Percentiles rank a stretch among this genome's conserved stretches.
Evolutionary conservation across 495 filamentous ascomycete species (phyloP).

Genomic region (Penicillium riverlandense): DNA sequence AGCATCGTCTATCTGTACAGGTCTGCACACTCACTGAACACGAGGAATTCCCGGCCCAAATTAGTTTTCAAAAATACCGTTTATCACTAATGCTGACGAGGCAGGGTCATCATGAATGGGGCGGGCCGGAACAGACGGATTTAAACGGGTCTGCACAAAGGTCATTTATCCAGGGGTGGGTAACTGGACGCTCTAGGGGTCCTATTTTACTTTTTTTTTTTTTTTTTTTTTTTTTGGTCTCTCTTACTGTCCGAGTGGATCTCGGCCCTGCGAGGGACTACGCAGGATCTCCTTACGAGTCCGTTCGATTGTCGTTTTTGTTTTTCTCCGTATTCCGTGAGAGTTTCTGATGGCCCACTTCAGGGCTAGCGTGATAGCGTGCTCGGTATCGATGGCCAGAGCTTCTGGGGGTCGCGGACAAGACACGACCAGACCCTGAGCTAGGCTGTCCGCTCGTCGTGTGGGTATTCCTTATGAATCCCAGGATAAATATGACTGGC

Average conservation of each 20-base stretch:
- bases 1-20: background rate
- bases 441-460: constrained; percentile 14
- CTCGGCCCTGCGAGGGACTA: background rate
- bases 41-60: too few species aligned
- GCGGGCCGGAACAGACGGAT: constrained; percentile 21
- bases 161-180: constrained; percentile 9
- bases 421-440: constrained; percentile 14
- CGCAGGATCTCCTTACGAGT: too few species aligned
- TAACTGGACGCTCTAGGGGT: constrained; percentile 6
- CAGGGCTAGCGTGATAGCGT: constrained; percentile 9
- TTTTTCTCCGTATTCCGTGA: too few species aligned
- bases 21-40: too few species aligned
- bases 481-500: too few species aligned
- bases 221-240: constrained; percentile 2
- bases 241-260: background rate
- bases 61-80: too few species aligned
- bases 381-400: constrained; percentile 1
- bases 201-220: constrained; percentile 1
- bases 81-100: too few species aligned
- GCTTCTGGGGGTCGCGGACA: too few species aligned
- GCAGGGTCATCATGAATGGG: background rate
- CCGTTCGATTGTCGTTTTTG: too few species aligned
- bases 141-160: constrained; percentile 23
- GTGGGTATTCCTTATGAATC: background rate
- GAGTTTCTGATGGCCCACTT: constrained; percentile 4